Percentiles rank a stretch among this genome's conserved stretches.
Conservation (phyloP, 2,329 filamentous ascomycete species). For the Huntiella savannae region DNA sequence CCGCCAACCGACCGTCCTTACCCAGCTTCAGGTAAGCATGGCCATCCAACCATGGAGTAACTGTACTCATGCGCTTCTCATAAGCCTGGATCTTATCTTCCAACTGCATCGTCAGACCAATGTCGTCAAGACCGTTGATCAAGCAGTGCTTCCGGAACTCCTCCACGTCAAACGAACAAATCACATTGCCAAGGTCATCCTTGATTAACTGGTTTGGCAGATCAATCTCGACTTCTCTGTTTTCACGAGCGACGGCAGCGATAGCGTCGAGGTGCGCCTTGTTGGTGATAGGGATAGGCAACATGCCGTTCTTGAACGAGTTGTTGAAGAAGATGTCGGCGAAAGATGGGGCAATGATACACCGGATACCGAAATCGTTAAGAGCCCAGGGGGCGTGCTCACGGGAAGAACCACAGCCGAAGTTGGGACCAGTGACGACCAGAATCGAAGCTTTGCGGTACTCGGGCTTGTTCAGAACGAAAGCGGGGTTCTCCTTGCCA, state of each 20-base stretch:
- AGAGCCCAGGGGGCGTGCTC: constrained; percentile 97
- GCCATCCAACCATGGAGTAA: constrained; percentile 85
- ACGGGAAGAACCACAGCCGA: constrained; percentile 80
- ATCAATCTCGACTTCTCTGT: constrained; percentile 75
- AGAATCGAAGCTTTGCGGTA: constrained; percentile 76
- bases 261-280: constrained; percentile 47
- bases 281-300: constrained; percentile 62
- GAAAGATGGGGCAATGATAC: constrained; percentile 70
- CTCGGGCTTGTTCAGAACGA: constrained; percentile 77
- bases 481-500: constrained; percentile 57
- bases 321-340: constrained; percentile 91
- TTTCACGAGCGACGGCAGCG: constrained; percentile 57
- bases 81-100: constrained; percentile 75
- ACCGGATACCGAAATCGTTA: constrained; percentile 89
- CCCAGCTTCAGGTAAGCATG: constrained; percentile 54
- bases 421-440: constrained; percentile 80
- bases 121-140: constrained; percentile 85
- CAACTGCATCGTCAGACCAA: constrained; percentile 81
- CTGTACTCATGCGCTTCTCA: constrained; percentile 54
- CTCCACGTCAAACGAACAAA: constrained; percentile 73
- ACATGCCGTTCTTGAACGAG: constrained; percentile 99
- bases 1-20: constrained; percentile 34
- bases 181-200: constrained; percentile 49
- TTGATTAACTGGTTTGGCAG: constrained; percentile 70
- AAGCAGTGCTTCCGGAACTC: constrained; percentile 89